These are phyloP conservation scores for Microcyclospora pomicola DNA, from an alignment of 2,329 filamentous ascomycete species.

Conservation along the genomic window DNA sequence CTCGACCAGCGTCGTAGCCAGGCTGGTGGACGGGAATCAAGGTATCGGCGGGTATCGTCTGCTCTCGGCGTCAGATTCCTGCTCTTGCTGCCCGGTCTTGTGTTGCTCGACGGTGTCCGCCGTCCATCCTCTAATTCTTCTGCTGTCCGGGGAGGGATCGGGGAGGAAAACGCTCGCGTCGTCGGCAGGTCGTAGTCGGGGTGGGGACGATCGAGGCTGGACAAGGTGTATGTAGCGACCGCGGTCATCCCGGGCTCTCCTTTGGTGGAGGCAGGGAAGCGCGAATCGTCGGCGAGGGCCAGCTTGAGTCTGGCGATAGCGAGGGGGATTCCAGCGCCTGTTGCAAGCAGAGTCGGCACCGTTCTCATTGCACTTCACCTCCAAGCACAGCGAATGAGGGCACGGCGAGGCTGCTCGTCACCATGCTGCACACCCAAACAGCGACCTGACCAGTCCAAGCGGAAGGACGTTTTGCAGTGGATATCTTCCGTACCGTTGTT, in stretches of 20 bases:
- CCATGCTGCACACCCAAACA: too few species aligned
- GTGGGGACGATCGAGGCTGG: constrained; percentile 1
- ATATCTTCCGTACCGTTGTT: too few species aligned
- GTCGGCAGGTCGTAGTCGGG: background rate
- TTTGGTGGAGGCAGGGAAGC: constrained; percentile 14
- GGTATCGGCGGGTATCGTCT: constrained; percentile 4
- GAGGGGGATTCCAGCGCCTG: constrained; percentile 46
- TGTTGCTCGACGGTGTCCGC: background rate
- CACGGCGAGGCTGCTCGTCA: too few species aligned
- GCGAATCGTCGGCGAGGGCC: constrained; percentile 8
- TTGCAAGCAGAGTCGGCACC: constrained; percentile 38
- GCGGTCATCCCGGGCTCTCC: constrained; percentile 13
- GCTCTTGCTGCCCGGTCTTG: constrained; percentile 4
- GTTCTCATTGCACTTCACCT: constrained; percentile 6
- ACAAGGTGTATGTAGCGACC: constrained; percentile 10
- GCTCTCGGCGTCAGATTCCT: constrained; percentile 7
- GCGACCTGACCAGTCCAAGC: too few species aligned
- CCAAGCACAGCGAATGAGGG: too few species aligned
- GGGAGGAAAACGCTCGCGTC: background rate
- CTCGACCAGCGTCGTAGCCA: constrained; percentile 60
- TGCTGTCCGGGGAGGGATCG: background rate
- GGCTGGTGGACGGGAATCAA: constrained; percentile 27
- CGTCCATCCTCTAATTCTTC: background rate
- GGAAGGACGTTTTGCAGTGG: too few species aligned
- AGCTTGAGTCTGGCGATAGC: constrained; percentile 39